Evolutionary conservation across 768 basidiomycete species (phyloP).

Genomic region (Serendipita indica): DNA sequence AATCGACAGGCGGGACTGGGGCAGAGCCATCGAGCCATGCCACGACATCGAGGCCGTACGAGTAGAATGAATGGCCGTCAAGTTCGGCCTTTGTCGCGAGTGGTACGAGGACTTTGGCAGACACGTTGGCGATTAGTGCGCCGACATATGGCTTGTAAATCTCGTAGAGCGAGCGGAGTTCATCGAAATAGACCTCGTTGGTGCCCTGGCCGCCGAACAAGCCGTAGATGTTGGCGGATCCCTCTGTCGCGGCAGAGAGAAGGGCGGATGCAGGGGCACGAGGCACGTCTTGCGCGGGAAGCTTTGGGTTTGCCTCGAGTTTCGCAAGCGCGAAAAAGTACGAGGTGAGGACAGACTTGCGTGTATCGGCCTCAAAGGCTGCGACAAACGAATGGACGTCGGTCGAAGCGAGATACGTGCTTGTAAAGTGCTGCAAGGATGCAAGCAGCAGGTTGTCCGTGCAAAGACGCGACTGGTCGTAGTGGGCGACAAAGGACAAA

Average conservation of each 20-base stretch:
- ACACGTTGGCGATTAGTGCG: conserved; percentile 49
- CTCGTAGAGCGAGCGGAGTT: conserved; percentile 81
- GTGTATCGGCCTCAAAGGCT: conserved; percentile 55
- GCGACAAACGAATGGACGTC: conserved; percentile 78
- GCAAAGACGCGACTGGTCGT: conserved; percentile 32
- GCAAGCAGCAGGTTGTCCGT: conserved; percentile 49
- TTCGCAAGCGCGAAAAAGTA: conserved; percentile 66
- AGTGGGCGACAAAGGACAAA: conserved; percentile 55
- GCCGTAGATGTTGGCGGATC: conserved; percentile 67
- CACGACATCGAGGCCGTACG: conserved; percentile 62
- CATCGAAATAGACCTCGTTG: conserved; percentile 97
- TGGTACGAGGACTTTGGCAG: conserved; percentile 52
- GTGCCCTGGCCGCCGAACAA: conserved; percentile 96
- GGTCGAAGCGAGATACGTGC: conserved; percentile 49
- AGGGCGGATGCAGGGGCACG: conserved; percentile 50
- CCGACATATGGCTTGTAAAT: conserved; percentile 79
- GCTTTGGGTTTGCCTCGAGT: conserved; percentile 41
- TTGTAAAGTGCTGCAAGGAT: conserved; percentile 63
- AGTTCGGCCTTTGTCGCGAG: conserved; percentile 44
- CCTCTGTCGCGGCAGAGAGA: conserved; percentile 42
- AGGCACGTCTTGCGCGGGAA: conserved; percentile 34
- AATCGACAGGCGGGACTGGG: conserved; percentile 63
- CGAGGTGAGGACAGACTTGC: conserved; percentile 59
- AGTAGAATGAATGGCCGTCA: conserved; percentile 41
- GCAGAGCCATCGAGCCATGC: conserved; percentile 67